These are phyloP conservation scores for Stemphylium lycopersici DNA, from an alignment of 2,329 filamentous ascomycete species.

Conservation along the genomic window DNA sequence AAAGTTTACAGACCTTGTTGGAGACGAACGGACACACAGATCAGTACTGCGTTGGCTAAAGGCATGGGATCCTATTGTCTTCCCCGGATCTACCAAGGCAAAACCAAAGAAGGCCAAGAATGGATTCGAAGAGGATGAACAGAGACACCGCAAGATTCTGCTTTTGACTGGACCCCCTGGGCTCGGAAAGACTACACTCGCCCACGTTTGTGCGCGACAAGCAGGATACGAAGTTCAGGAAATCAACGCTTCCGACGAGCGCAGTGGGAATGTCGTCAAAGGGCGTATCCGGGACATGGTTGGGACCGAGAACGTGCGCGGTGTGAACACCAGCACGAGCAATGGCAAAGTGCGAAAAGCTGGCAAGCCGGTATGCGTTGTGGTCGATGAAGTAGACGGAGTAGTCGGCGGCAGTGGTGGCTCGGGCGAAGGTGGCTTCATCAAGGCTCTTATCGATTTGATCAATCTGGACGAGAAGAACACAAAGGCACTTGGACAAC, in stretches of 20 bases:
- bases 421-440: conserved; percentile 85
- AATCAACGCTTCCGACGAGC: conserved; percentile 96
- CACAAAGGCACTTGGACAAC: conserved; percentile 49
- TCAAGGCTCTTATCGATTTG: conserved; percentile 92
- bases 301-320: conserved; percentile 89
- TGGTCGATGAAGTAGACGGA: conserved; percentile 96
- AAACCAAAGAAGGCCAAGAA: conserved; percentile 58
- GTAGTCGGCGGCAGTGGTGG: conserved; percentile 75
- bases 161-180: conserved; percentile 91
- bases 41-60: conserved; percentile 93
- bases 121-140: conserved; percentile 67
- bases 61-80: conserved; percentile 90
- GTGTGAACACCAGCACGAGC: conserved; percentile 62
- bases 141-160: conserved; percentile 82
- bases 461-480: conserved; percentile 88
- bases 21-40: conserved; percentile 92
- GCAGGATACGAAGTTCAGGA: conserved; percentile 96
- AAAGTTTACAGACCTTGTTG: conserved; percentile 90
- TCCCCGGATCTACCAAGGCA: conserved; percentile 73
- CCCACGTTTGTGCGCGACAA: conserved; percentile 93
- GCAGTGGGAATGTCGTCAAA: conserved; percentile 87
- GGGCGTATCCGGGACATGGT: conserved; percentile 89
- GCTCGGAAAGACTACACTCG: conserved; percentile 92
- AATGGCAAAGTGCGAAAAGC: conserved; percentile 69
- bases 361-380: conserved; percentile 86